These are phyloP conservation scores for Cryptococcus maquisensis DNA, from an alignment of 1,284 basidiomycete species.

Conservation along the genomic window DNA sequence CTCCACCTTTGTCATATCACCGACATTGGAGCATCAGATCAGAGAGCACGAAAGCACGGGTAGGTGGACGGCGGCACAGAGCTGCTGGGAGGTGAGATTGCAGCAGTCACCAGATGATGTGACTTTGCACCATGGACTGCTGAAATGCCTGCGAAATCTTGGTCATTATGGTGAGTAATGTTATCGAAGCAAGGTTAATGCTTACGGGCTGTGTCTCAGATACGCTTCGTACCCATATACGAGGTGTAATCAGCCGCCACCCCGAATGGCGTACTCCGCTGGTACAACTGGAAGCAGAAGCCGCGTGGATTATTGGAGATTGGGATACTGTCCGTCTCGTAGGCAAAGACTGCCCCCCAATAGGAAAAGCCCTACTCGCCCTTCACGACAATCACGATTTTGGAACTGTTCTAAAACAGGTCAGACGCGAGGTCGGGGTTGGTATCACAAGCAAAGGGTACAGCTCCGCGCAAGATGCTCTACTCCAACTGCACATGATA, in stretches of 20 bases:
- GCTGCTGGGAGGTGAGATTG: conserved; percentile 97
- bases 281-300: conserved; percentile 84
- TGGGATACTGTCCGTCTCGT: conserved; percentile 75
- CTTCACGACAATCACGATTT: conserved; percentile 61
- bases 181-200: too few species aligned
- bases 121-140: conserved; percentile 80
- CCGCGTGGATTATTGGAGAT: conserved; percentile 91
- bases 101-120: conserved; percentile 87
- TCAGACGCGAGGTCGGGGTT: conserved; percentile 72
- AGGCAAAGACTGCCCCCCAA: conserved; percentile 60
- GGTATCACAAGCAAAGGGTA: conserved; percentile 80
- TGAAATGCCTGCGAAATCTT: conserved; percentile 87
- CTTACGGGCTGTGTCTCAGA: conserved; percentile 56
- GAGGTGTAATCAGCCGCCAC: conserved; percentile 79
- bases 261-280: conserved; percentile 78
- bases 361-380: conserved; percentile 77
- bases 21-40: conserved; percentile 93
- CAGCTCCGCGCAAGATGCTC: conserved; percentile 77
- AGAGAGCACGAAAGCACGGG: conserved; percentile 97
- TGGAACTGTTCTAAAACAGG: conserved; percentile 57
- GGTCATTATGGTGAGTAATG: conserved; percentile 83
- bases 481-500: conserved; percentile 80
- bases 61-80: conserved; percentile 96
- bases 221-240: conserved; percentile 90
- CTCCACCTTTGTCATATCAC: conserved; percentile 81